Percentiles rank a stretch among this genome's conserved stretches.
These are phyloP conservation scores for Hysterangium stoloniferum DNA, from an alignment of 768 basidiomycete genomes.

Conservation along the genomic window DNA sequence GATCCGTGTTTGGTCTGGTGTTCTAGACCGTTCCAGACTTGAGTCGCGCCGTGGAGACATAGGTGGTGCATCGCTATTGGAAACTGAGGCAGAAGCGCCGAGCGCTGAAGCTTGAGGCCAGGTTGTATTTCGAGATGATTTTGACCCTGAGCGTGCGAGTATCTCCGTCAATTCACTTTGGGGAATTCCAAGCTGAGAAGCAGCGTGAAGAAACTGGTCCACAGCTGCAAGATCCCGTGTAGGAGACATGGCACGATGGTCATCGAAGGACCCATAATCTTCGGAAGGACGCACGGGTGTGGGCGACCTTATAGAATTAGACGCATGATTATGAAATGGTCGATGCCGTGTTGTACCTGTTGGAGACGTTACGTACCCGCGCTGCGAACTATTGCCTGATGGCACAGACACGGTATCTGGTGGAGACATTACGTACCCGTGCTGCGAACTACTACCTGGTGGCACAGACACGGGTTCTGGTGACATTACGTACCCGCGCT, in stretches of 20 bases:
- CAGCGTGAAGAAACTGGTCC: constrained; percentile 70
- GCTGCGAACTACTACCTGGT: constrained; percentile 13
- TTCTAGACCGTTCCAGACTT: too few relatives aligned
- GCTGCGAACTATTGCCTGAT: constrained; percentile 19
- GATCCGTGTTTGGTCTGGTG: too few relatives aligned
- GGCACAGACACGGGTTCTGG: not conserved
- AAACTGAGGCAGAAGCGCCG: not conserved
- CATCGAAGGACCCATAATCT: constrained; percentile 20
- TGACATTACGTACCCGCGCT: not conserved
- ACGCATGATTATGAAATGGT: too few relatives aligned
- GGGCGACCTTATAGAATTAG: too few relatives aligned
- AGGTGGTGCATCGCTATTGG: not conserved
- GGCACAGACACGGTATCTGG: constrained; percentile 22
- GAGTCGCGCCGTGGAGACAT: not conserved
- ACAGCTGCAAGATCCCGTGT: constrained; percentile 46
- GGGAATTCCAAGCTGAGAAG: constrained; percentile 67
- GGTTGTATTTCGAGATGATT: constrained; percentile 37
- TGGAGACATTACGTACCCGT: constrained; percentile 15
- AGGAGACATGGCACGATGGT: constrained; percentile 18
- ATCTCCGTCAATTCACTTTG: constrained; percentile 63
- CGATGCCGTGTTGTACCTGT: constrained; percentile 11
- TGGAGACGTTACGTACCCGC: not conserved
- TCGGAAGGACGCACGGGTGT: constrained; percentile 29
- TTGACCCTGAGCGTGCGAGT: constrained; percentile 62
- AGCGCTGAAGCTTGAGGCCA: not conserved